Evolutionary conservation across 345 rosid species (phyloP).

Genomic region (Rhodamnia argentea): DNA sequence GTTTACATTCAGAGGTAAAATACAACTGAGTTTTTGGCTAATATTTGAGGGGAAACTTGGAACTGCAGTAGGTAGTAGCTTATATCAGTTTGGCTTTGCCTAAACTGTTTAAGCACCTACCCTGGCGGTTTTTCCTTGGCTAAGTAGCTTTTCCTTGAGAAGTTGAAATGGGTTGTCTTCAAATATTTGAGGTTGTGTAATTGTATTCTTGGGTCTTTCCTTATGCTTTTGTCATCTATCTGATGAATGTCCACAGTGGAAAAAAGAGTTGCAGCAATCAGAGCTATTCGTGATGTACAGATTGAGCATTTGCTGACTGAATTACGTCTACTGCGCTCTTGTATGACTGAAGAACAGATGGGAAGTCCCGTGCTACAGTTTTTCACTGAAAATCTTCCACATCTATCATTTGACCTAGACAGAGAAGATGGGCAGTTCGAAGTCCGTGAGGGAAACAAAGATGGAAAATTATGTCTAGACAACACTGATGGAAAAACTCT

Average conservation of each 20-base stretch:
- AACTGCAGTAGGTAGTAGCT: background rate
- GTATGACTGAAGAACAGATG: slow-evolving; percentile 41
- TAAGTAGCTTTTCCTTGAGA: background rate
- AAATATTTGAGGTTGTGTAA: background rate
- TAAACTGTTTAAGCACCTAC: background rate
- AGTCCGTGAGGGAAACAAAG: slow-evolving; percentile 31
- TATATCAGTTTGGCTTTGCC: background rate
- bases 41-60: background rate
- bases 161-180: background rate
- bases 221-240: background rate
- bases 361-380: slow-evolving; percentile 39
- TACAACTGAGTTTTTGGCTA: background rate
- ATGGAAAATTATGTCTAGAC: slow-evolving; percentile 14
- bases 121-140: background rate
- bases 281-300: slow-evolving; percentile 67
- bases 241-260: slow-evolving; percentile 34
- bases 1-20: background rate
- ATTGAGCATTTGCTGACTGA: slow-evolving; percentile 47
- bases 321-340: slow-evolving; percentile 53
- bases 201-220: background rate
- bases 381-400: slow-evolving; percentile 55
- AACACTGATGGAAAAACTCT: slow-evolving; percentile 23
- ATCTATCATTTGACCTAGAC: slow-evolving; percentile 26
- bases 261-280: slow-evolving; percentile 54
- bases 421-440: slow-evolving; percentile 43